Conservation (phyloP, 1,139 yeast genomes). For the Chernovozyma aurita region DNA sequence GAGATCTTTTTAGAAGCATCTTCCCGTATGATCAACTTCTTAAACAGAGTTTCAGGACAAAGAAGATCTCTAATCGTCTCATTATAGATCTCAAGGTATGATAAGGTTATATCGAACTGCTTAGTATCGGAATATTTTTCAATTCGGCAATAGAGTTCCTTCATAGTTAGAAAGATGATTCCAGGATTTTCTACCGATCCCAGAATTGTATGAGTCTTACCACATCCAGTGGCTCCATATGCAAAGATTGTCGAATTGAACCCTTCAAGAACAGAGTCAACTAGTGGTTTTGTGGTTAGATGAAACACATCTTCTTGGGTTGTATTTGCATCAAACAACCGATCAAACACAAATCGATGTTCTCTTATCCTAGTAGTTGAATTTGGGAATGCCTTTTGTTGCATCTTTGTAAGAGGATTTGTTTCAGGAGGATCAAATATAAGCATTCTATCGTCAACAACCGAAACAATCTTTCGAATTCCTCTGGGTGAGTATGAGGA, state of each 20-base stretch:
- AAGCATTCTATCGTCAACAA: slow-evolving; percentile 84
- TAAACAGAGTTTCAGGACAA: slow-evolving; percentile 45
- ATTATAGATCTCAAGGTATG: slow-evolving; percentile 85
- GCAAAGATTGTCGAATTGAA: slow-evolving; percentile 92
- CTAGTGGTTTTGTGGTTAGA: slow-evolving; percentile 64
- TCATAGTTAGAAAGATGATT: slow-evolving; percentile 72
- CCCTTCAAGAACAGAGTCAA: slow-evolving; percentile 77
- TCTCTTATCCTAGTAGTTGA: slow-evolving; percentile 56
- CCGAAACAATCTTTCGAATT: slow-evolving; percentile 69
- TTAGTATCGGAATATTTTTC: slow-evolving; percentile 52
- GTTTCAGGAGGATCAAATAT: slow-evolving; percentile 84
- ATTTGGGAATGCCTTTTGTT: slow-evolving; percentile 52
- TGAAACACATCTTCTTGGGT: slow-evolving; percentile 66
- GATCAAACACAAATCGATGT: slow-evolving; percentile 79
- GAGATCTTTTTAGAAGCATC: slow-evolving; percentile 63
- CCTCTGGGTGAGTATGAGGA: slow-evolving; percentile 41
- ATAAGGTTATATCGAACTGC: slow-evolving; percentile 56
- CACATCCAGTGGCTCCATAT: slow-evolving; percentile 98
- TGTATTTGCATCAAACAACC: slow-evolving; percentile 61
- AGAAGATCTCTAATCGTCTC: slow-evolving; percentile 81
- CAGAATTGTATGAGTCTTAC: slow-evolving; percentile 89
- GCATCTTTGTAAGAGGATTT: slow-evolving; percentile 62
- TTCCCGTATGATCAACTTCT: slow-evolving; percentile 60
- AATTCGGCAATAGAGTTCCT: slow-evolving; percentile 64
- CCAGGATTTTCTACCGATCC: slow-evolving; percentile 78